Evolutionary conservation across 1,284 basidiomycete species (phyloP).

Genomic region (Ustilago vetiveriae): DNA sequence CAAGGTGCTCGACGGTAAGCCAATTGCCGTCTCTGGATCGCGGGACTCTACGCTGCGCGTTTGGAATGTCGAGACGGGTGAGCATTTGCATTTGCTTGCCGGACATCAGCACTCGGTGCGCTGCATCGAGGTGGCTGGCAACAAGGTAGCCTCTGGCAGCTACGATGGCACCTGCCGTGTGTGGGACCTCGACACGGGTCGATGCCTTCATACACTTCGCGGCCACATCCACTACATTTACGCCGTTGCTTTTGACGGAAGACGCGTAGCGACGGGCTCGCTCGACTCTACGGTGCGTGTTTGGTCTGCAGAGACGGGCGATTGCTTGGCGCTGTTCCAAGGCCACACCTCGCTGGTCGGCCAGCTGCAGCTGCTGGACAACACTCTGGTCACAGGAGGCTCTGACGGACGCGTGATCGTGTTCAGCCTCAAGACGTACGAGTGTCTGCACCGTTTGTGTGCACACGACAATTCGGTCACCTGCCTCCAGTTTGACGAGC

Average conservation of each 20-base stretch:
- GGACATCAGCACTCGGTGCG: constrained; percentile 87
- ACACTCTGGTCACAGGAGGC: constrained; percentile 84
- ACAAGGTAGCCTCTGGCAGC: constrained; percentile 83
- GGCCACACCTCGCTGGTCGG: constrained; percentile 95
- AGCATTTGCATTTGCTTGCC: constrained; percentile 75
- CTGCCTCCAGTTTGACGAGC: constrained; percentile 83
- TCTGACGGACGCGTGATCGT: constrained; percentile 93
- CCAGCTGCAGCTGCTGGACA: constrained; percentile 82
- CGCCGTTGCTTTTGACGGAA: constrained; percentile 89
- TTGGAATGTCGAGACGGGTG: constrained; percentile 89
- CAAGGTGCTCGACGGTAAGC: constrained; percentile 84
- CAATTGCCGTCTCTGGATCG: constrained; percentile 88
- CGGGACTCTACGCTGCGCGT: constrained; percentile 81
- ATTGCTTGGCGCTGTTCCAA: constrained; percentile 85
- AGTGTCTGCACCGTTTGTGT: constrained; percentile 69
- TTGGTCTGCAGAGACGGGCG: constrained; percentile 73
- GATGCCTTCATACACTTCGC: constrained; percentile 83
- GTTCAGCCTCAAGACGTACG: constrained; percentile 76
- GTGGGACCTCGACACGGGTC: constrained; percentile 67
- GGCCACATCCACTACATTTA: constrained; percentile 95
- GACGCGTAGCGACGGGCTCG: constrained; percentile 84
- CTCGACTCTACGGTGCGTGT: constrained; percentile 69
- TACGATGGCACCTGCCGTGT: constrained; percentile 78
- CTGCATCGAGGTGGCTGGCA: constrained; percentile 86
- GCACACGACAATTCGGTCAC: constrained; percentile 89